Base-by-base conservation (phyloP, 2,329 filamentous ascomycete species). In the Aspergillus ochraceoroseus region DNA sequence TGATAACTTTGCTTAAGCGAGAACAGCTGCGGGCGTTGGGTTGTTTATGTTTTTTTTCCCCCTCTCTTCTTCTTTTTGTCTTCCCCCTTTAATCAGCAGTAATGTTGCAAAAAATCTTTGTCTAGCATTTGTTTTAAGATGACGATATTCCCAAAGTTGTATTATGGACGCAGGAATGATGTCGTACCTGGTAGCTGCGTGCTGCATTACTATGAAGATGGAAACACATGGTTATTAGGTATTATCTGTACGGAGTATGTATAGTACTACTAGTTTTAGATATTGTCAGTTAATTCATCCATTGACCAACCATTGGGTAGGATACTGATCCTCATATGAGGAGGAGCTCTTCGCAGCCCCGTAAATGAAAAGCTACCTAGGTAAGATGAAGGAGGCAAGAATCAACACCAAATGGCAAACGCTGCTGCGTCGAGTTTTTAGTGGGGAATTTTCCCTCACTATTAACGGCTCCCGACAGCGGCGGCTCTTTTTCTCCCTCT, bases 1-100 rank as follows among this genome's bases (percentile, higher is more conserved):
- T 49, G 90, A 98, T 70, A 90, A 89, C 64, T 94, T 98, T 71
- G 90, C 87, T 55, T 96, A 77, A 74, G 52, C 42, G 39, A 32
- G 35, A 31, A 42, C 29, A 36, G 31, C 33, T 41, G 46, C 46
- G 41, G 53, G 54, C 49, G 49, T 55, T 58, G n/a, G n/a, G 38
- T 47, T 26, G 23, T 43, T 38, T 41, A 20, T 31, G 45, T 41
- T 38, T 18, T 34, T 15, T 13, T 19, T 34, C 32, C n/a, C 17
- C 22, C 25, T 34, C 29, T 15, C 11, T n/a, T 27, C 5, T 27
- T 22, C 15, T 7, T 35, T 12, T 17, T 34, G 22, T 29, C 23
- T 29, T 2, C n/a, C 9, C 31, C 17, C 31, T 8, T 33, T 33
- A 22, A 12, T 33, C 14, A 23, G 41, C 41, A 39, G 22, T 43